phyloP scores from a whole-genome alignment of 208 protist genomes.

The Trypanosoma avium region DNA sequence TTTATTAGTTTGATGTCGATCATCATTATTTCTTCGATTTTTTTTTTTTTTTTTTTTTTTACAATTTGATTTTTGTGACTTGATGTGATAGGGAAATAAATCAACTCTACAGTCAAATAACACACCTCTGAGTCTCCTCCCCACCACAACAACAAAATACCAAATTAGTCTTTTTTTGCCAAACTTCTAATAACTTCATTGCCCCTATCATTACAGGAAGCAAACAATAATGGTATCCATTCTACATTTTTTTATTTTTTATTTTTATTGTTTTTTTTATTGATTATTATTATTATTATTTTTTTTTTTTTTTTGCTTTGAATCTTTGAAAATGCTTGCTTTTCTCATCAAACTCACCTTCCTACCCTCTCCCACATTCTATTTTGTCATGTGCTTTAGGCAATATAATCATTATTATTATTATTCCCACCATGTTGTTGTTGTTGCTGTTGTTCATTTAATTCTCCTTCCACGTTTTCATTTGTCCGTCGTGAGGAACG shows the following conservation, averaged over 20 bases:
- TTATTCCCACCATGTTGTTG: background rate
- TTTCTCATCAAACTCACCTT: too few species aligned
- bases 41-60: conserved; percentile 1
- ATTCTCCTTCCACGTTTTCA: background rate
- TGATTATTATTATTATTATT: too few species aligned
- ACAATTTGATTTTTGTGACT: background rate
- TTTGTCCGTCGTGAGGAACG: background rate
- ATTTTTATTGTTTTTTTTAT: background rate
- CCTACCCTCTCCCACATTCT: background rate
- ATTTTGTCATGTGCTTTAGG: background rate
- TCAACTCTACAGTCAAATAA: background rate
- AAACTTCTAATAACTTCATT: too few species aligned
- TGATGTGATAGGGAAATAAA: background rate
- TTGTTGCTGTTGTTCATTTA: background rate
- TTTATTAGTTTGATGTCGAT: too few species aligned
- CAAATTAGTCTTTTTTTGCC: too few species aligned
- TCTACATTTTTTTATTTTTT: background rate
- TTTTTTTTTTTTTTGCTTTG: too few species aligned
- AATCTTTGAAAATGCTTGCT: too few species aligned
- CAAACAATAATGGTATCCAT: too few species aligned
- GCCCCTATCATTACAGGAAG: too few species aligned
- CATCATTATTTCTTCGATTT: background rate
- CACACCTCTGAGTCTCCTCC: background rate
- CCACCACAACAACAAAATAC: too few species aligned
- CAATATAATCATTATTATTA: background rate